Conservation (phyloP, 257 asterid species). For the Solanum bukasovii region DNA sequence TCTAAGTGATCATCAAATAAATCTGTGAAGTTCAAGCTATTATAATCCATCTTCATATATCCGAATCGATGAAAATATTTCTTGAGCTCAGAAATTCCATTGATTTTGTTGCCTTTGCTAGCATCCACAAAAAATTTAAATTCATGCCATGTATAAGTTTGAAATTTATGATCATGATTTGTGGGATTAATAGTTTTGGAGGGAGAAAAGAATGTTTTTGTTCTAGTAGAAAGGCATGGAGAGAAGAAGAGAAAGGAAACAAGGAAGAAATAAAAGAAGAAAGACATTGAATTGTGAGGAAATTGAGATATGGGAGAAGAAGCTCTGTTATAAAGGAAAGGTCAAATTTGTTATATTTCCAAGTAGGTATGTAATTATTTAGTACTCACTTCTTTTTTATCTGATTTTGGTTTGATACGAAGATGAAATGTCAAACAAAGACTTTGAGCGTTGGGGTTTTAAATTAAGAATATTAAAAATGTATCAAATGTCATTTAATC, state of each 20-base stretch:
- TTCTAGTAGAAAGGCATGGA: slow-evolving; percentile 23
- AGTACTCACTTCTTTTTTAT: neutral
- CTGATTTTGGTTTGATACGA: neutral
- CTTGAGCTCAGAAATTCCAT: slow-evolving; percentile 50
- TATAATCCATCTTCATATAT: slow-evolving; percentile 17
- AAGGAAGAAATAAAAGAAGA: slow-evolving; percentile 10
- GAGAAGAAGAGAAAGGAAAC: slow-evolving; percentile 13
- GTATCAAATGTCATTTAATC: too few relatives aligned
- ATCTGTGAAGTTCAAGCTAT: slow-evolving; percentile 14
- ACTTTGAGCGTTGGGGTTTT: too few relatives aligned
- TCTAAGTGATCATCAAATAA: slow-evolving; percentile 41
- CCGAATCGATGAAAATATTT: slow-evolving; percentile 51
- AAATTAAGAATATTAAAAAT: too few relatives aligned
- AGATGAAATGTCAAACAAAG: too few relatives aligned
- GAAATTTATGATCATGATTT: neutral
- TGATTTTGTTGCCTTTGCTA: slow-evolving; percentile 27
- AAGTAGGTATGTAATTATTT: neutral
- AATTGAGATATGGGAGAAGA: neutral
- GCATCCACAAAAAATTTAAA: slow-evolving; percentile 28
- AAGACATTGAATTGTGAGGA: slow-evolving; percentile 12
- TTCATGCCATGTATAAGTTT: slow-evolving; percentile 29
- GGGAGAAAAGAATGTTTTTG: slow-evolving; percentile 7
- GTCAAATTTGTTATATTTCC: neutral
- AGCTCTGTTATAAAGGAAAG: slow-evolving; percentile 19
- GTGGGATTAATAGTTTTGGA: neutral